Evolutionary conservation across 2,329 filamentous ascomycete genomes (phyloP).

Genomic region (Onygenales sp.): DNA sequence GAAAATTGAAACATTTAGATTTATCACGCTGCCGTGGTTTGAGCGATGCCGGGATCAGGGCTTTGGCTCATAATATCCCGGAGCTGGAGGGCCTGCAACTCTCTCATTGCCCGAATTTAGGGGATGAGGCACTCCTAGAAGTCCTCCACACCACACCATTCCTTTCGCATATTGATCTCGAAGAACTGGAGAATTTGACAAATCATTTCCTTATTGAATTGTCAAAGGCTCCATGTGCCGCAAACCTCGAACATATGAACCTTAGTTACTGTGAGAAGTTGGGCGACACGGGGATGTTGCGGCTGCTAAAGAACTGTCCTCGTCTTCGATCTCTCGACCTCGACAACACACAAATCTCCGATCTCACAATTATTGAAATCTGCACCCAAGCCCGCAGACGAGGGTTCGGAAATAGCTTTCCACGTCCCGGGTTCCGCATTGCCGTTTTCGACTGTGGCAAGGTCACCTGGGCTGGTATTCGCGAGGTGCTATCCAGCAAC

Average conservation of each 20-base stretch:
- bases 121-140: conserved; percentile 61
- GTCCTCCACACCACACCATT: conserved; percentile 66
- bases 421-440: conserved; percentile 58
- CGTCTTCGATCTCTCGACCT: conserved; percentile 65
- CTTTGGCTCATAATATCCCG: conserved; percentile 65
- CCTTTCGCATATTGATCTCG: conserved; percentile 79
- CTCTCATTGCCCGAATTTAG: conserved; percentile 64
- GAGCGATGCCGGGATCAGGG: conserved; percentile 61
- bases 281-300: conserved; percentile 74
- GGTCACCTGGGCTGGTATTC: conserved; percentile 84
- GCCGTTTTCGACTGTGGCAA: conserved; percentile 87
- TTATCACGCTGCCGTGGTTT: conserved; percentile 68
- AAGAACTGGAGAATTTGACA: conserved; percentile 70
- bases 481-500: conserved; percentile 78
- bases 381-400: conserved; percentile 67
- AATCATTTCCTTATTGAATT: conserved; percentile 67
- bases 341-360: conserved; percentile 87
- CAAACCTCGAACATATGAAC: conserved; percentile 66
- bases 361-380: conserved; percentile 76
- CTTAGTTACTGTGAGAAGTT: conserved; percentile 84
- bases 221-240: conserved; percentile 64
- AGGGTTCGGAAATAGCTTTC: conserved; percentile 40
- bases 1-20: conserved; percentile 75
- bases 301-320: conserved; percentile 66
- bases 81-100: conserved; percentile 74